Base-by-base conservation (phyloP, 306 rosid species). In the Abrus precatorius region DNA sequence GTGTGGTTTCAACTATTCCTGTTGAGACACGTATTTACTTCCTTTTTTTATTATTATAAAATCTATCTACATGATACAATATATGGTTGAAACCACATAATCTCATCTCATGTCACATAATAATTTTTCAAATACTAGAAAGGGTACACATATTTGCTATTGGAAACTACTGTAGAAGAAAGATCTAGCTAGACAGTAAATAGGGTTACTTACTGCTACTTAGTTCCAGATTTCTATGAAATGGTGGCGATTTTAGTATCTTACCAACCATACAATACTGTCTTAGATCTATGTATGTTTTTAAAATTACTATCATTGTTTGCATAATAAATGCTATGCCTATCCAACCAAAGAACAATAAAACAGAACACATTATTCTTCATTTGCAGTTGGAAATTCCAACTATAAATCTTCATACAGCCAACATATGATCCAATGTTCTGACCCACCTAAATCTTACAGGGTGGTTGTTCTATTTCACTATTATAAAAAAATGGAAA, bases 301-400 rank as follows among this genome's bases (percentile, higher is more conserved):
- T 30, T 38, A 59, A 69, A 59, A 57, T 20, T 63, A 52, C 7
- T 48, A 57, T 9, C 20, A 70, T 63, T 75, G 28, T 69, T 5
- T 71, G 14, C 29, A 50, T 20, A 69, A 20, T 75, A 71, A 54
- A 71, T 77, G 12, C 33, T 68, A 57, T 77, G 48, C 45, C 20
- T 60, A 77, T 72, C 59, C 53, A 80, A 63, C 64, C 34, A 76
- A 84, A 63, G 54, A 61, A 32, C 55, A 68, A 60, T 27, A 74
- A 56, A 67, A 80, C 77, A 53, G 0, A 80, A 66, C 75, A 81
- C 69, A 73, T 71, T 27, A 80, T 60, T 77, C 55, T 69, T 60
- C 86, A 70, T 76, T 40, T 74, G 76, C 72, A 48, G 65, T 78
- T 78, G 78, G 64, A 75, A 68, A 68, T 48, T 60, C 48, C 84